Conservation (phyloP, 2,329 filamentous ascomycete genomes). For the Pochonia chlamydosporia region DNA sequence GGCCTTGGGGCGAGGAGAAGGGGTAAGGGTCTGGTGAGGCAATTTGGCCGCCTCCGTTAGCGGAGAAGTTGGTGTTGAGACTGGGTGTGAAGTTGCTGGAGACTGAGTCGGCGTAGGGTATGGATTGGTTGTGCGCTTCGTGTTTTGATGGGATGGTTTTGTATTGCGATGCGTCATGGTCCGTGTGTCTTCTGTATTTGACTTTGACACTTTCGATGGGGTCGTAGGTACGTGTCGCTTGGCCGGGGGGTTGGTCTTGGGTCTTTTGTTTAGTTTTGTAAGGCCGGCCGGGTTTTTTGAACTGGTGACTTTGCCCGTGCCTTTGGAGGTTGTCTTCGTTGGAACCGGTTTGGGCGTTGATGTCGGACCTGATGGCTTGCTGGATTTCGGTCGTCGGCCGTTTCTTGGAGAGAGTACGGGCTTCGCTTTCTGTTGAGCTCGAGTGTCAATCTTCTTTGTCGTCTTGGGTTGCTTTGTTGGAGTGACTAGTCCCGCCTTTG, state of each 20-base stretch:
- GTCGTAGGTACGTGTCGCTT: background rate
- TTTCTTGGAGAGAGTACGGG: background rate
- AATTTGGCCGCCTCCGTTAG: background rate
- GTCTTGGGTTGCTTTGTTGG: conserved; percentile 18
- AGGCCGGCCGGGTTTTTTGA: background rate
- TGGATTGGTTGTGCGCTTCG: background rate
- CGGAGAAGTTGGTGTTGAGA: background rate
- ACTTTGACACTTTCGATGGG: background rate
- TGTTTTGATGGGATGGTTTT: background rate
- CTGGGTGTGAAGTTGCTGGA: background rate
- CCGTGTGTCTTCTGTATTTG: background rate
- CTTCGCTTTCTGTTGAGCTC: conserved; percentile 9
- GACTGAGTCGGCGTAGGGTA: background rate
- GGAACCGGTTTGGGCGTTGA: background rate
- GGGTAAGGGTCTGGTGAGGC: background rate
- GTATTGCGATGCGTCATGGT: background rate
- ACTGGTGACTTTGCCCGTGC: background rate
- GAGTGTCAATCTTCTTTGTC: conserved; percentile 26
- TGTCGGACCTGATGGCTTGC: background rate
- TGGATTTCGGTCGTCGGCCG: background rate
- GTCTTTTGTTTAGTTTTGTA: background rate
- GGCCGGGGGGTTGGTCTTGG: background rate
- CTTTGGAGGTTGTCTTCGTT: background rate
- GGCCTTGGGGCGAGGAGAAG: background rate
- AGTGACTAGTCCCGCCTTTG: conserved; percentile 14